These are phyloP conservation scores for Saksenaea oblongispora DNA, from an alignment of 371 early-diverging fungal species.

Conservation along the genomic window DNA sequence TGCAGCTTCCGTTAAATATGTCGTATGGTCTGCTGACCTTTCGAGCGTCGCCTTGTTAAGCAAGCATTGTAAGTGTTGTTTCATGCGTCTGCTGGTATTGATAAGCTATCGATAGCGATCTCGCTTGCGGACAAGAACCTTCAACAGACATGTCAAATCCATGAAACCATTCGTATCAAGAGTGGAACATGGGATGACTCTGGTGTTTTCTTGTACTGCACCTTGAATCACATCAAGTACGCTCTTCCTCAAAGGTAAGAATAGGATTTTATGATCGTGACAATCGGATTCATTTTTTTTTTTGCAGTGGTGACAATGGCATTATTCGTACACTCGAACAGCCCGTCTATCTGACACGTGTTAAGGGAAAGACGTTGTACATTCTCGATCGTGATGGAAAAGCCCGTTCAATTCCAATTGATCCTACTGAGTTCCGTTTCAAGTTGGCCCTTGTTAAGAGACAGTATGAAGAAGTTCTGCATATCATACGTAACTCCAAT, in stretches of 20 bases:
- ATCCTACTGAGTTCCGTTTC: conserved; percentile 98
- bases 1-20: conserved; percentile 84
- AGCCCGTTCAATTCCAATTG: conserved; percentile 83
- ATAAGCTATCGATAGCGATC: conserved; percentile 54
- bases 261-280: not conserved
- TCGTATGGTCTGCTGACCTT: conserved; percentile 88
- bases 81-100: conserved; percentile 9
- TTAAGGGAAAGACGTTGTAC: conserved; percentile 82
- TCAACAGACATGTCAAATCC: conserved; percentile 82
- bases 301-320: conserved; percentile 77
- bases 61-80: conserved; percentile 78
- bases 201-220: conserved; percentile 95
- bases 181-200: conserved; percentile 94
- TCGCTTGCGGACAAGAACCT: conserved; percentile 85
- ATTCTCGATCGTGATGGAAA: conserved; percentile 89
- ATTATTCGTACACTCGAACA: conserved; percentile 96
- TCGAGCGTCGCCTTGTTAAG: conserved; percentile 84
- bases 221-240: conserved; percentile 98
- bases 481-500: conserved; percentile 93
- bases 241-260: conserved; percentile 88
- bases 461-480: conserved; percentile 90
- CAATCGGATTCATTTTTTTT: not conserved
- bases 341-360: conserved; percentile 87
- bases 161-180: conserved; percentile 98
- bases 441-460: conserved; percentile 90